Conservation (phyloP, 768 basidiomycete genomes). For the Nidula microcarpa region DNA sequence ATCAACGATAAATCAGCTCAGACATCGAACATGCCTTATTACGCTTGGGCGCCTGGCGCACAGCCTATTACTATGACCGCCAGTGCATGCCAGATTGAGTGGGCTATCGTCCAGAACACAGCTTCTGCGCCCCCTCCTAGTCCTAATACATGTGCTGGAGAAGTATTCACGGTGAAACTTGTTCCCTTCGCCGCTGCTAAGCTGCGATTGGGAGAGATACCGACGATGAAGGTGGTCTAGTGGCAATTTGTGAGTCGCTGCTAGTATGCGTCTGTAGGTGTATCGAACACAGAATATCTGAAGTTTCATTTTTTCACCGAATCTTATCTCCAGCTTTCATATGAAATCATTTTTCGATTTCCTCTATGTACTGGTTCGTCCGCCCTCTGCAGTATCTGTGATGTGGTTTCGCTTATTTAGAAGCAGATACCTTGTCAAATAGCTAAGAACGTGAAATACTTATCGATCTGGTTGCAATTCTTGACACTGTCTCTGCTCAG, state of each 20-base stretch:
- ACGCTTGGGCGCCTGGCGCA: constrained; percentile 35
- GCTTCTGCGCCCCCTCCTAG: constrained; percentile 31
- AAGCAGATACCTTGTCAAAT: too few relatives aligned
- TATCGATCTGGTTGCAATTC: too few relatives aligned
- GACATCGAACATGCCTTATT: constrained; percentile 25
- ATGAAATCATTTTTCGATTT: too few relatives aligned
- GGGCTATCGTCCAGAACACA: constrained; percentile 26
- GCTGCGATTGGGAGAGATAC: constrained; percentile 36
- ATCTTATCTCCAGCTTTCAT: too few relatives aligned
- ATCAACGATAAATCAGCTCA: constrained; percentile 24
- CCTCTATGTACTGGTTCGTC: too few relatives aligned
- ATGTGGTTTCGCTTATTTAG: too few relatives aligned
- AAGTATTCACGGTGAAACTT: constrained; percentile 27
- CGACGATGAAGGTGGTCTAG: constrained; percentile 21
- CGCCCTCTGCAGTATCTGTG: too few relatives aligned
- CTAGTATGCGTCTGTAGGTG: background rate
- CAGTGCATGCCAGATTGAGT: constrained; percentile 32
- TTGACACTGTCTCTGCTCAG: too few relatives aligned
- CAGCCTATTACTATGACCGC: constrained; percentile 36
- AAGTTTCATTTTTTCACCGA: too few relatives aligned
- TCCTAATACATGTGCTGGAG: constrained; percentile 27
- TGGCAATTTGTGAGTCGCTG: background rate
- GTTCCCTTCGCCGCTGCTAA: constrained; percentile 38
- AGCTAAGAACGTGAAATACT: too few relatives aligned
- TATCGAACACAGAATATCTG: background rate